A percentile compares a stretch with the other conserved stretches of the same genome.
These are phyloP conservation scores for Actinomucor elegans DNA, from an alignment of 371 early-diverging fungal species.

Conservation along the genomic window DNA sequence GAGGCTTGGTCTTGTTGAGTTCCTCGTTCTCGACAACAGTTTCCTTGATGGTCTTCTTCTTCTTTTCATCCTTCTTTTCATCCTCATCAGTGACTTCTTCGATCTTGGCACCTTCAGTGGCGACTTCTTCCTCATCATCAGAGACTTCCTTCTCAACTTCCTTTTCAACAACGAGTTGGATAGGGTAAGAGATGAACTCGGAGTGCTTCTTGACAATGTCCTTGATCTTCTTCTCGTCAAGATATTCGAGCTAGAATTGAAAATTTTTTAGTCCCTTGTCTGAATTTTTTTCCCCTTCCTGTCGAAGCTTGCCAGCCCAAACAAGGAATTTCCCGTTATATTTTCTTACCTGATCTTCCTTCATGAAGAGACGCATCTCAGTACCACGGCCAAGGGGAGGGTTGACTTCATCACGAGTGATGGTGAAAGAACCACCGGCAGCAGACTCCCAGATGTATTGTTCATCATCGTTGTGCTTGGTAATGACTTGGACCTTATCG, in stretches of 20 bases:
- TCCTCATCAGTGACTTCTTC: constrained; percentile 57
- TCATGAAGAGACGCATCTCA: constrained; percentile 75
- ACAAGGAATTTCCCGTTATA: constrained; percentile 46
- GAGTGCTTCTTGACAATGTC: constrained; percentile 81
- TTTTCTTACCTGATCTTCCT: constrained; percentile 69
- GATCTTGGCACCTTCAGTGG: constrained; percentile 59
- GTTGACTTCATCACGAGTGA: constrained; percentile 71
- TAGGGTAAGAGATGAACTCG: constrained; percentile 74
- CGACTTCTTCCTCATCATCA: constrained; percentile 67
- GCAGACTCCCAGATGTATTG: constrained; percentile 81
- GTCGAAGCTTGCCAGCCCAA: no score
- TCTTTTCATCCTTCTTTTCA: constrained; percentile 76
- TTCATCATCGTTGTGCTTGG: constrained; percentile 72
- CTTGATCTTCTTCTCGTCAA: constrained; percentile 57
- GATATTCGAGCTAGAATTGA: constrained; percentile 43
- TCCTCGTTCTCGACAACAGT: constrained; percentile 50
- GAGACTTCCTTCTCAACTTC: constrained; percentile 85
- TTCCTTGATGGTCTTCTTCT: constrained; percentile 70
- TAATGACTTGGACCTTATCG: constrained; percentile 81
- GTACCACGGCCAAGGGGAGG: constrained; percentile 74
- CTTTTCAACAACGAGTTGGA: constrained; percentile 52
- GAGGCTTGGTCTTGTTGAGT: constrained; percentile 76
- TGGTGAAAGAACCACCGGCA: constrained; percentile 70
- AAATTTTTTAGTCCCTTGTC: no score
- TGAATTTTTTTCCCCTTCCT: no score